These are phyloP conservation scores for Magnolia officinalis DNA, from an alignment of 164 flowering plant genomes.

Conservation along the genomic window DNA sequence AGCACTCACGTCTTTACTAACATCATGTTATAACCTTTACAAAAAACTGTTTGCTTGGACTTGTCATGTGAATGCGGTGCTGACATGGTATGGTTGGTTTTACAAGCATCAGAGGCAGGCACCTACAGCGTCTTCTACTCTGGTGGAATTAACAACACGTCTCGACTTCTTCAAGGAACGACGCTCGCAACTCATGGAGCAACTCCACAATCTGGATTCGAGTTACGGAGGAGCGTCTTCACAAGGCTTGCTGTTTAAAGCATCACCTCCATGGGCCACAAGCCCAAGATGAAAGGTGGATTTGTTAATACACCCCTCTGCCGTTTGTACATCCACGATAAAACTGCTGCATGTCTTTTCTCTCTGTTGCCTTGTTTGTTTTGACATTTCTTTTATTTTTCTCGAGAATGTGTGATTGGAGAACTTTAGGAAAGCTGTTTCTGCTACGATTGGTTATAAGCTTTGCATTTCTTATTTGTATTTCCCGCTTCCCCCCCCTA, in stretches of 20 bases:
- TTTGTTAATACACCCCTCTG: neutral
- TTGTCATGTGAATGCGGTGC: neutral
- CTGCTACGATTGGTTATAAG: neutral
- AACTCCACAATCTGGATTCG: conserved; percentile 84
- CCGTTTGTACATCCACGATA: conserved; percentile 19
- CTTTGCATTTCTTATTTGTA: neutral
- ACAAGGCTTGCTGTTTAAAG: conserved; percentile 61
- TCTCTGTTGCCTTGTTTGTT: conserved; percentile 1
- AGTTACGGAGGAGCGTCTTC: conserved; percentile 68
- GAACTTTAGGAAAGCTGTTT: conserved; percentile 5
- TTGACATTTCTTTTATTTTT: neutral
- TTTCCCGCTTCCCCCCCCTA: neutral
- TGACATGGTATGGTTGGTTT: neutral
- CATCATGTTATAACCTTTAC: neutral
- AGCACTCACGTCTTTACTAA: neutral
- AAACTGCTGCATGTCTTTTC: conserved; percentile 3
- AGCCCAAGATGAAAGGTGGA: conserved; percentile 13
- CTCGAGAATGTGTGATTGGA: neutral
- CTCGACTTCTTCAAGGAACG: conserved; percentile 98
- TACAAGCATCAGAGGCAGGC: conserved; percentile 49
- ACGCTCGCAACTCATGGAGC: conserved; percentile 95
- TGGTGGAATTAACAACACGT: conserved; percentile 88
- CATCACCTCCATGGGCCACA: conserved; percentile 66
- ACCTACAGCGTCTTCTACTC: conserved; percentile 64
- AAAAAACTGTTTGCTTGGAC: neutral